Evolutionary conservation across 371 early-diverging fungal species (phyloP), one percentile per base, ranked within the genome.

Genomic region (Apophysomyces ossiformis): DNA sequence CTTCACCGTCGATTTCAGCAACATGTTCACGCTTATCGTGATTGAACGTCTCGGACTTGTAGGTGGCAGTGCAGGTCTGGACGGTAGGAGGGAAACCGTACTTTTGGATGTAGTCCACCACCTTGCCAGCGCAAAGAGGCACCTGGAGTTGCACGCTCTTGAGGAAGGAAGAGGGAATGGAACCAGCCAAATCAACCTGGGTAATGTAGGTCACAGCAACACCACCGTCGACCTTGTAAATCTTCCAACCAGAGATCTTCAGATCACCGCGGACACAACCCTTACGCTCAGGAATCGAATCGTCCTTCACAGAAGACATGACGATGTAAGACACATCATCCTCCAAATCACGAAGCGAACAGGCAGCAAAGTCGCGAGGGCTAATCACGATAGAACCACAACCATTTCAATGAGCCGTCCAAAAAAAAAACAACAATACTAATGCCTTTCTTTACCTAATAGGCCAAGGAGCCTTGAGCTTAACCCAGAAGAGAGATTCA

Each of bases 391-490:
- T 41, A 67, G 26, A 57, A 36, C 39, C 9, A 39, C 39, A 36
- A 37, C 37, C 16, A 9, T 36, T 35, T 15, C 12, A 15, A 37
- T 60, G 13, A 13, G 13, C 18, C 18, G 2, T 12, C 2, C 39
- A 44, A n/a, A 39, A 11, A 18, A 26, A 13, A 1, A 38, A 15
- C 36, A 6, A 15, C 16, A 7, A 7, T 1, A n/a, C n/a, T n/a
- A n/a, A 7, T 47, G 11, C 46, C 5, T 37, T 59, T 16, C 15
- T 45, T 68, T 75, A 78, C 78, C 71, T 70, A 37, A 83, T 66
- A 37, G 83, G 83, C 83, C 83, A 83, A 5, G 78, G 80, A 16
- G 75, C 65, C 67, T 76, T 83, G 56, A 76, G 63, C 67, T 77
- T 78, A 47, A 65, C 68, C 80, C 80, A 80, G 65, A 78, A 80